Evolutionary conservation across 164 flowering plant species (phyloP).

Genomic region (Umbilicus rupestris): DNA sequence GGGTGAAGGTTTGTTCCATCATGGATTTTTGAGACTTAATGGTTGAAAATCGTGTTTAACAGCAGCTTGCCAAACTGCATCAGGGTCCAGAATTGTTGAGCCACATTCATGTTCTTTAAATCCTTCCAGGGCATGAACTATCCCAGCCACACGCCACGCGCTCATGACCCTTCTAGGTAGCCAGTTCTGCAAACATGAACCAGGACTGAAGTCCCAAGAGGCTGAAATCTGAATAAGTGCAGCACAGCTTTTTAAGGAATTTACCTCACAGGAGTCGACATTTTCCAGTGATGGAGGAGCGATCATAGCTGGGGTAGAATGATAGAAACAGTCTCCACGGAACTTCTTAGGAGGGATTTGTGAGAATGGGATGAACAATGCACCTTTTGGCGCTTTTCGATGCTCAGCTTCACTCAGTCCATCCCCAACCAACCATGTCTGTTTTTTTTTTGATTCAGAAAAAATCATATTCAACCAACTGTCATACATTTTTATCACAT

Average conservation of each 20-base stretch:
- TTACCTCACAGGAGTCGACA: constrained; percentile 61
- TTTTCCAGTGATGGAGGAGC: constrained; percentile 36
- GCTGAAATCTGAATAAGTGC: neutral
- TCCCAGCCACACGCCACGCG: constrained; percentile 6
- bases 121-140: constrained; percentile 5
- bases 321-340: constrained; percentile 44
- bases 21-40: neutral
- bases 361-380: constrained; percentile 45
- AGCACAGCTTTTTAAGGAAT: neutral
- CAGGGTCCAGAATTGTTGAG: neutral
- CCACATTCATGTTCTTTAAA: constrained; percentile 5
- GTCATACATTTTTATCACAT: neutral
- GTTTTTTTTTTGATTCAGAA: neutral
- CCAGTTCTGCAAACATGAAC: neutral
- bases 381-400: constrained; percentile 35
- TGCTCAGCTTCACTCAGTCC: constrained; percentile 35
- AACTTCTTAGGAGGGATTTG: constrained; percentile 34
- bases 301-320: constrained; percentile 42
- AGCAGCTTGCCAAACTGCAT: neutral
- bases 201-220: neutral
- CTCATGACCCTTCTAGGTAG: neutral
- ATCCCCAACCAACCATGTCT: constrained; percentile 56
- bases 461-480: neutral
- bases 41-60: neutral
- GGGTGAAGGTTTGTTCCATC: neutral